phyloP scores from a whole-genome alignment of 1,139 yeast species.

The Yamadazyma buinensis region DNA sequence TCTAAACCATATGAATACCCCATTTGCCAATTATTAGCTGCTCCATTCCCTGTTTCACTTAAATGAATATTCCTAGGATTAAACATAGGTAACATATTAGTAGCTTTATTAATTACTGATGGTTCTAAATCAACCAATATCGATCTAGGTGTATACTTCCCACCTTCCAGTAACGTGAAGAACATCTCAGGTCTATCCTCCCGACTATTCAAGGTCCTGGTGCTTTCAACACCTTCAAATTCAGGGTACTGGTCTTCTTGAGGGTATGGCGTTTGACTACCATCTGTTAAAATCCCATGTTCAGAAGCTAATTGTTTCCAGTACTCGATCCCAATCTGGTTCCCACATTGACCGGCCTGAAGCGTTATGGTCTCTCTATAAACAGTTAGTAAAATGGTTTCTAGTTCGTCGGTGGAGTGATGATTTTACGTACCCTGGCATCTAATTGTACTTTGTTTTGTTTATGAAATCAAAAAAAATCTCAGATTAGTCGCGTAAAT shows the following conservation, averaged over 20 bases:
- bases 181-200: conserved; percentile 82
- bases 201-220: conserved; percentile 25
- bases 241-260: conserved; percentile 16
- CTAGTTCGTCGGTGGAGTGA: background rate
- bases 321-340: conserved; percentile 89
- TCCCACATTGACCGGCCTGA: conserved; percentile 87
- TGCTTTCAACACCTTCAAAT: conserved; percentile 13
- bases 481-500: too few relatives aligned
- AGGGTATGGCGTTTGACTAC: conserved; percentile 39
- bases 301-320: conserved; percentile 89
- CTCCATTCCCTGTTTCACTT: conserved; percentile 80
- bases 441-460: conserved; percentile 7
- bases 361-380: conserved; percentile 39
- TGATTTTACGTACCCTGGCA: conserved; percentile 28
- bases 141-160: conserved; percentile 84
- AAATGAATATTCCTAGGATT: conserved; percentile 82
- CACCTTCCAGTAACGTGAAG: conserved; percentile 69
- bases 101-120: conserved; percentile 70
- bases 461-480: background rate
- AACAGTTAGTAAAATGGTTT: conserved; percentile 23
- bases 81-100: conserved; percentile 61
- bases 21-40: conserved; percentile 94
- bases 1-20: conserved; percentile 78
- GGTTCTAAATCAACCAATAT: conserved; percentile 87
- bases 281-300: conserved; percentile 81